These are phyloP conservation scores for Fusarium mangiferae DNA, from an alignment of 2,329 filamentous ascomycete species.

Conservation along the genomic window DNA sequence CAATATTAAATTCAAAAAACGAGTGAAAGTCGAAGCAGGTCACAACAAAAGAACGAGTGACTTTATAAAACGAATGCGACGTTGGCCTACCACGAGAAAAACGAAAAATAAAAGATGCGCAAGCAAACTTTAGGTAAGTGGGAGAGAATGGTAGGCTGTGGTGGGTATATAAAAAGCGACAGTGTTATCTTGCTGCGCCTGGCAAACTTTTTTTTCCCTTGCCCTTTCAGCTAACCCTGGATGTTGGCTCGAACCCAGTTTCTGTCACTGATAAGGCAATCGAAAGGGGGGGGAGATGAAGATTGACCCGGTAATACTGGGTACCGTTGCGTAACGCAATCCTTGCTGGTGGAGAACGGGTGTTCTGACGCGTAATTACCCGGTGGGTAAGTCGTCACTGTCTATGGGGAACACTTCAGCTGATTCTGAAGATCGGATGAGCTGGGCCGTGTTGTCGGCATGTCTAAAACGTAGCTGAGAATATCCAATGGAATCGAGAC, in stretches of 20 bases:
- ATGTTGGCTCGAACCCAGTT: background rate
- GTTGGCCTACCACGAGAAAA: background rate
- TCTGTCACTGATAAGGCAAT: conserved; percentile 4
- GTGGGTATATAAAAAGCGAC: conserved; percentile 20
- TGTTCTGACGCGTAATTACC: conserved; percentile 19
- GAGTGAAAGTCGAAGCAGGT: background rate
- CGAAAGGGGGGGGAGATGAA: conserved; percentile 23
- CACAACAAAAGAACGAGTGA: conserved; percentile 9
- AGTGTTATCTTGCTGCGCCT: conserved; percentile 10
- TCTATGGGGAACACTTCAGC: conserved; percentile 8
- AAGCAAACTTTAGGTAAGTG: conserved; percentile 21
- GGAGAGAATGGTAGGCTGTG: background rate
- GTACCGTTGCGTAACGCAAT: conserved; percentile 19
- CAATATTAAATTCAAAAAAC: background rate
- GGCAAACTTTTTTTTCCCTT: background rate
- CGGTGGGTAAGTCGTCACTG: background rate
- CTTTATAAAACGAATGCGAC: conserved; percentile 13
- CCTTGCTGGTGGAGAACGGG: conserved; percentile 12
- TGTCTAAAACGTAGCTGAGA: background rate
- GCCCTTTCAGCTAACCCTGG: background rate
- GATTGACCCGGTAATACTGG: conserved; percentile 17
- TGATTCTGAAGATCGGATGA: background rate
- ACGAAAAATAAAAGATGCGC: conserved; percentile 1
- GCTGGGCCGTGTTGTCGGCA: background rate
- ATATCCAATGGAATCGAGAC: background rate